Evolutionary conservation across 2,329 filamentous ascomycete species (phyloP).

Genomic region (Aspergillus unguis): DNA sequence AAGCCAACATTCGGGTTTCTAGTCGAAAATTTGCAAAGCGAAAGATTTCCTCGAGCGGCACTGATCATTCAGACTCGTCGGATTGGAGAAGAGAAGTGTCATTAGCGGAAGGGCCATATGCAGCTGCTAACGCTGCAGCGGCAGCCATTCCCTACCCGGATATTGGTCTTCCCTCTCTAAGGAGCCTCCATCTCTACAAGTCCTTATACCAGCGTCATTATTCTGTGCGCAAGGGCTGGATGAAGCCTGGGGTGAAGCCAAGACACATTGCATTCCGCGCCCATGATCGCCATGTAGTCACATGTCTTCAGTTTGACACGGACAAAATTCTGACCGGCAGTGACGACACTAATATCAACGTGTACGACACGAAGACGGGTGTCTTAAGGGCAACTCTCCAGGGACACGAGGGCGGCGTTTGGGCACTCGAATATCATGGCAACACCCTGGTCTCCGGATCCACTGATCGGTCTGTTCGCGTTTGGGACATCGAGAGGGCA

Average conservation of each 20-base stretch:
- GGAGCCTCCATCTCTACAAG: conserved; percentile 89
- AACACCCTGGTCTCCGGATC: conserved; percentile 94
- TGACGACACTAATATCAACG: conserved; percentile 95
- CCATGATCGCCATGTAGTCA: conserved; percentile 93
- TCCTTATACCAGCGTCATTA: conserved; percentile 91
- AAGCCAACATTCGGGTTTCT: conserved; percentile 45
- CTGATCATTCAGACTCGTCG: conserved; percentile 38
- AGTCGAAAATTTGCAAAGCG: conserved; percentile 56
- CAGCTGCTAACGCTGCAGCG: conserved; percentile 77
- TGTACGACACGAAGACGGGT: conserved; percentile 96
- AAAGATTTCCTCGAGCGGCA: conserved; percentile 49
- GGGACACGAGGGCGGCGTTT: conserved; percentile 94
- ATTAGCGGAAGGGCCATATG: conserved; percentile 75
- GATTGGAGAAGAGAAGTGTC: conserved; percentile 48
- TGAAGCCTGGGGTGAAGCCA: conserved; percentile 74
- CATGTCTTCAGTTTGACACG: conserved; percentile 93
- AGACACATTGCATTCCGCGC: conserved; percentile 94
- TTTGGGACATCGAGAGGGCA: conserved; percentile 96
- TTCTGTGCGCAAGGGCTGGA: conserved; percentile 90
- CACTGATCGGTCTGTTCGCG: conserved; percentile 95
- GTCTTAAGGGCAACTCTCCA: conserved; percentile 77
- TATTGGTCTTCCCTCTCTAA: conserved; percentile 72
- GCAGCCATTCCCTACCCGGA: conserved; percentile 76
- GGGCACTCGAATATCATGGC: conserved; percentile 94
- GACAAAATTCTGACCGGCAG: conserved; percentile 98